phyloP scores from a whole-genome alignment of 805 yeast species.

The Candida ponderosae region DNA sequence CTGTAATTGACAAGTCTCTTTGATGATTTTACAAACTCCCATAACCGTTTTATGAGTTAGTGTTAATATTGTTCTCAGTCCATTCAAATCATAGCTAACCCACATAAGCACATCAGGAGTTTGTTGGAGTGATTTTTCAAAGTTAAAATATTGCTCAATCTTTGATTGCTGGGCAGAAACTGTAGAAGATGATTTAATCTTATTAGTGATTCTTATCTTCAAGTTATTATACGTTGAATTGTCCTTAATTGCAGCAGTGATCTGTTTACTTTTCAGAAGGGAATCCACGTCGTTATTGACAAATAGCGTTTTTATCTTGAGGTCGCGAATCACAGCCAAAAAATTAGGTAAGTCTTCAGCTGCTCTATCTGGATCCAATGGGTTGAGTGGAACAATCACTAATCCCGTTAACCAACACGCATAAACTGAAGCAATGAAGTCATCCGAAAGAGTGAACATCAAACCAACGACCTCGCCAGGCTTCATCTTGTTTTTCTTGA shows the following conservation, averaged over 20 bases:
- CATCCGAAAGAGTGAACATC: conserved; percentile 84
- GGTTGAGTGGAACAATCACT: conserved; percentile 68
- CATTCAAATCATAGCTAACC: conserved; percentile 68
- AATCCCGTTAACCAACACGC: conserved; percentile 84
- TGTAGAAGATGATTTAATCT: conserved; percentile 31
- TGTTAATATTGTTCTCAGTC: conserved; percentile 47
- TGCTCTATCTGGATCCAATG: conserved; percentile 56
- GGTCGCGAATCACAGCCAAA: conserved; percentile 58
- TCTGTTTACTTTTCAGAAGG: conserved; percentile 58
- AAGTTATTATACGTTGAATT: conserved; percentile 31
- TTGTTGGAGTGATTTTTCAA: conserved; percentile 23
- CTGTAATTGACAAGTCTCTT: conserved; percentile 84
- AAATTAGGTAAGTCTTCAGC: conserved; percentile 71
- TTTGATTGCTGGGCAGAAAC: conserved; percentile 7
- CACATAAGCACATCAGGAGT: conserved; percentile 51
- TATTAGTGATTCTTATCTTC: conserved; percentile 59
- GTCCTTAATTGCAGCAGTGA: conserved; percentile 50
- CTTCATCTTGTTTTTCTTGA: conserved; percentile 53
- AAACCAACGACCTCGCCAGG: conserved; percentile 71
- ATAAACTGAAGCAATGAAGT: conserved; percentile 70
- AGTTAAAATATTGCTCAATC: conserved; percentile 21
- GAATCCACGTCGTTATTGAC: conserved; percentile 73
- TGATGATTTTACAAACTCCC: conserved; percentile 78
- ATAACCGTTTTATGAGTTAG: conserved; percentile 54
- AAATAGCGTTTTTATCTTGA: conserved; percentile 61